Percentiles rank a stretch among this genome's conserved stretches.
Evolutionary conservation across 148 eudicot genomes (phyloP).

Genomic region (Heliamphora exappendiculata): DNA sequence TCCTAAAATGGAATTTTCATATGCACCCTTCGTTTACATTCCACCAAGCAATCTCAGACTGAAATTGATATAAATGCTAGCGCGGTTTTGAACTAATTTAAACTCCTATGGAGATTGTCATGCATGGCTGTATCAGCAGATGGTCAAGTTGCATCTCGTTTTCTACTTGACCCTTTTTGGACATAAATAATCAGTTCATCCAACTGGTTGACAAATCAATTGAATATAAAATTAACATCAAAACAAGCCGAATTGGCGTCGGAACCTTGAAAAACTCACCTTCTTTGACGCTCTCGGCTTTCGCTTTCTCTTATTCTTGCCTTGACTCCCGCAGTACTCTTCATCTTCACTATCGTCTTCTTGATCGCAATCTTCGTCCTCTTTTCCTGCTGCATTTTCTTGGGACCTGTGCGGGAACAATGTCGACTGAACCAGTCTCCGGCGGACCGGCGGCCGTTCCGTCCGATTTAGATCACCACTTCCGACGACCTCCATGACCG

Average conservation of each 20-base stretch:
- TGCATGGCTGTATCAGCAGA: background rate
- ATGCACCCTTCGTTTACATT: background rate
- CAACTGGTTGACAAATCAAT: background rate
- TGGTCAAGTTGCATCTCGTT: background rate
- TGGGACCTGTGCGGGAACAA: slow-evolving; percentile 50
- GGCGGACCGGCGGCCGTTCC: slow-evolving; percentile 31
- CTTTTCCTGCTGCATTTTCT: slow-evolving; percentile 15
- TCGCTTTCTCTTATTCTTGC: slow-evolving; percentile 28
- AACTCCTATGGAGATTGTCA: background rate
- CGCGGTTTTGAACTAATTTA: background rate
- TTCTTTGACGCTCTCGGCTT: slow-evolving; percentile 44
- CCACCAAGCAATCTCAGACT: background rate
- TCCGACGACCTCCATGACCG: slow-evolving; percentile 5
- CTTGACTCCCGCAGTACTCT: slow-evolving; percentile 40
- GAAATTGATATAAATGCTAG: background rate
- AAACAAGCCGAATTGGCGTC: background rate
- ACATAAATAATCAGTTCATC: background rate
- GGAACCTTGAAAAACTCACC: slow-evolving; percentile 22
- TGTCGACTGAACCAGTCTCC: slow-evolving; percentile 67
- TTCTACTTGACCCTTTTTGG: background rate
- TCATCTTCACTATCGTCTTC: slow-evolving; percentile 21
- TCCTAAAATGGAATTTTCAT: background rate
- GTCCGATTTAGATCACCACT: slow-evolving; percentile 25
- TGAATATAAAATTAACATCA: background rate
- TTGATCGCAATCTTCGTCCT: slow-evolving; percentile 14